Percentiles rank a stretch among this genome's conserved stretches.
phyloP scores from a whole-genome alignment of 2,329 filamentous ascomycete genomes.

The Fusarium dimerum region DNA sequence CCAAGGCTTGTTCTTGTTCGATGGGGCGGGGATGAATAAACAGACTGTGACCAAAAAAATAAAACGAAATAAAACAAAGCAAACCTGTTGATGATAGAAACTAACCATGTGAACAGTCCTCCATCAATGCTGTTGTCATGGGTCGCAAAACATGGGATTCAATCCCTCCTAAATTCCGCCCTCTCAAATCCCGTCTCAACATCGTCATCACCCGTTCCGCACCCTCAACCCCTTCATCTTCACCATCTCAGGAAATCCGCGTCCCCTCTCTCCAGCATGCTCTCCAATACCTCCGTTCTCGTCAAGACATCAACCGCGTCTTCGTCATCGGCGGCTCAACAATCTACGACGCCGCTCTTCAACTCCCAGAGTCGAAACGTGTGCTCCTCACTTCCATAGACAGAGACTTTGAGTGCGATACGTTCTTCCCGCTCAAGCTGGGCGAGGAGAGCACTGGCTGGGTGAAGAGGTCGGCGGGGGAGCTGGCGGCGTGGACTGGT shows the following conservation, averaged over 20 bases:
- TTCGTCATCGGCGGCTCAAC: conserved; percentile 91
- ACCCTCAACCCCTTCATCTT: conserved; percentile 10
- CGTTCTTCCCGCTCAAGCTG: conserved; percentile 67
- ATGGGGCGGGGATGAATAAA: neutral
- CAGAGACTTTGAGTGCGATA: conserved; percentile 74
- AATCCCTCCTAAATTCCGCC: conserved; percentile 77
- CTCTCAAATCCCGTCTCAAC: conserved; percentile 78
- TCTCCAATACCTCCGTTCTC: conserved; percentile 45
- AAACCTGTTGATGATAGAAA: neutral
- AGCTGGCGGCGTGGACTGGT: conserved; percentile 59
- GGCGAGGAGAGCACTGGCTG: conserved; percentile 49
- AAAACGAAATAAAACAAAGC: too few relatives aligned
- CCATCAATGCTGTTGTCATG: conserved; percentile 85
- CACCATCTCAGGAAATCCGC: conserved; percentile 47
- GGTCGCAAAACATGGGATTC: conserved; percentile 96
- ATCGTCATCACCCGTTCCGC: conserved; percentile 71
- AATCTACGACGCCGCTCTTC: conserved; percentile 75
- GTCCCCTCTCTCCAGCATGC: conserved; percentile 61
- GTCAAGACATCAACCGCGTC: conserved; percentile 54
- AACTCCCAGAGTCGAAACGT: conserved; percentile 55
- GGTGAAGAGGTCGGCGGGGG: conserved; percentile 51
- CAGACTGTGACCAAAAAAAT: neutral
- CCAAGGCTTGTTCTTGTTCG: neutral
- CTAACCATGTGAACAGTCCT: conserved; percentile 23
- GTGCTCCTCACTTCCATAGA: conserved; percentile 71